Conservation (phyloP, 768 basidiomycete genomes). For the Serendipita sp. region DNA sequence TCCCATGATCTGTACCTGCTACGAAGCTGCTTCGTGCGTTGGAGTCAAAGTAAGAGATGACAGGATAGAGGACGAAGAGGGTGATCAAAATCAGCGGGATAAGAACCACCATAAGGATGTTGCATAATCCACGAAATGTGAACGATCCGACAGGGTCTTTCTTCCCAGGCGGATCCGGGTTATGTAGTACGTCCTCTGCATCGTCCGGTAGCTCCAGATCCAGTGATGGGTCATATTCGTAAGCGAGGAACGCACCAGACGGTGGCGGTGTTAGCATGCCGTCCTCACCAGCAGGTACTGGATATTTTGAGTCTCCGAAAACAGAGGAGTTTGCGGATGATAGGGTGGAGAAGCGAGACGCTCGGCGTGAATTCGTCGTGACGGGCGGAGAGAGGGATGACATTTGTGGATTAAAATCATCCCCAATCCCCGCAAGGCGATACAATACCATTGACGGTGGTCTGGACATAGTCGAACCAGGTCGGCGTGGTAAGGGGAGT, state of each 20-base stretch:
- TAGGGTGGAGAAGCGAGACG: slow-evolving; percentile 28
- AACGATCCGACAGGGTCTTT: slow-evolving; percentile 20
- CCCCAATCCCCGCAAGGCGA: slow-evolving; percentile 32
- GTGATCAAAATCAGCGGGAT: slow-evolving; percentile 44
- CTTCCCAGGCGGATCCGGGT: slow-evolving; percentile 31
- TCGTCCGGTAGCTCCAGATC: slow-evolving; percentile 41
- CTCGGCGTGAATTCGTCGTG: slow-evolving; percentile 16
- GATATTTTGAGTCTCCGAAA: slow-evolving; percentile 50
- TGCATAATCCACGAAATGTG: slow-evolving; percentile 38
- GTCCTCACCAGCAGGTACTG: slow-evolving; percentile 16
- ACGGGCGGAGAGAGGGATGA: slow-evolving; percentile 20
- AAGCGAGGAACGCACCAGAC: slow-evolving; percentile 36
- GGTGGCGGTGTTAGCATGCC: slow-evolving; percentile 16
- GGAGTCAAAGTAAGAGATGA: slow-evolving; percentile 34
- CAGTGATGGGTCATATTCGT: slow-evolving; percentile 45
- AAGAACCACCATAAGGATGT: slow-evolving; percentile 49
- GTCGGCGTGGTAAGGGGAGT: slow-evolving; percentile 2
- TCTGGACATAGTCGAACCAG: slow-evolving; percentile 11
- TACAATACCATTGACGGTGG: slow-evolving; percentile 54
- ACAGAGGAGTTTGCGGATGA: slow-evolving; percentile 36
- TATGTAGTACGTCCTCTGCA: slow-evolving; percentile 65
- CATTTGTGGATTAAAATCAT: slow-evolving; percentile 16
- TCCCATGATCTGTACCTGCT: slow-evolving; percentile 48
- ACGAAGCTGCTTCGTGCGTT: slow-evolving; percentile 27
- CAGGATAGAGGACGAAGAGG: slow-evolving; percentile 74